phyloP scores from a whole-genome alignment of 1,284 basidiomycete genomes.

The Takashimella tepidaria region DNA sequence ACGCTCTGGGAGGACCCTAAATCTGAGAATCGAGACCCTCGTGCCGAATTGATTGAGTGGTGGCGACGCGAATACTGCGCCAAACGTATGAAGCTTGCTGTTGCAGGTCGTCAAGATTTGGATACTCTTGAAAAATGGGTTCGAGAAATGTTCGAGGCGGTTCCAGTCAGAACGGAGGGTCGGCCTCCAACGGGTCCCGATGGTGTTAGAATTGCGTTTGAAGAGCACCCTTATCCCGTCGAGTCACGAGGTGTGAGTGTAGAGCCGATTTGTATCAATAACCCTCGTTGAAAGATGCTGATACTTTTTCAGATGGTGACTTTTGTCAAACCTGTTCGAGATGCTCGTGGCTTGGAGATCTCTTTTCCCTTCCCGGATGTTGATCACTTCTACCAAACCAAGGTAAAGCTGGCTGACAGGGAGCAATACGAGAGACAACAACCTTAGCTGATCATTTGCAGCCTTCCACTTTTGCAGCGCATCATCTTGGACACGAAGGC shows the following conservation, averaged over 20 bases:
- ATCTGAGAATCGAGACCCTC: conserved; percentile 70
- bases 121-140: conserved; percentile 45
- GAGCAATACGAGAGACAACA: too few relatives aligned
- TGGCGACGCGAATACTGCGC: conserved; percentile 91
- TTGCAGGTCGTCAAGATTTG: conserved; percentile 74
- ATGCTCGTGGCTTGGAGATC: conserved; percentile 79
- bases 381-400: conserved; percentile 68
- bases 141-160: conserved; percentile 38
- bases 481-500: conserved; percentile 94
- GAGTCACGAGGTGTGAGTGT: conserved; percentile 67
- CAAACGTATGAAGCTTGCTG: conserved; percentile 84
- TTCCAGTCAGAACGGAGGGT: conserved; percentile 41
- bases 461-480: conserved; percentile 73
- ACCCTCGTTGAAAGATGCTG: not conserved
- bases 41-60: conserved; percentile 90
- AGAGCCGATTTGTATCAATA: not conserved
- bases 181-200: conserved; percentile 28
- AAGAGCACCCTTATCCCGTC: conserved; percentile 69
- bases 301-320: conserved; percentile 63
- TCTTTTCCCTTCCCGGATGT: conserved; percentile 85
- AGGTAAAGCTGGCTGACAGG: too few relatives aligned
- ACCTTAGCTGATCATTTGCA: conserved; percentile 22
- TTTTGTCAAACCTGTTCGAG: conserved; percentile 84
- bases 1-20: conserved; percentile 64
- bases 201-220: conserved; percentile 54